phyloP scores from a whole-genome alignment of 805 yeast species.

The Blastobotrys peoriensis region DNA sequence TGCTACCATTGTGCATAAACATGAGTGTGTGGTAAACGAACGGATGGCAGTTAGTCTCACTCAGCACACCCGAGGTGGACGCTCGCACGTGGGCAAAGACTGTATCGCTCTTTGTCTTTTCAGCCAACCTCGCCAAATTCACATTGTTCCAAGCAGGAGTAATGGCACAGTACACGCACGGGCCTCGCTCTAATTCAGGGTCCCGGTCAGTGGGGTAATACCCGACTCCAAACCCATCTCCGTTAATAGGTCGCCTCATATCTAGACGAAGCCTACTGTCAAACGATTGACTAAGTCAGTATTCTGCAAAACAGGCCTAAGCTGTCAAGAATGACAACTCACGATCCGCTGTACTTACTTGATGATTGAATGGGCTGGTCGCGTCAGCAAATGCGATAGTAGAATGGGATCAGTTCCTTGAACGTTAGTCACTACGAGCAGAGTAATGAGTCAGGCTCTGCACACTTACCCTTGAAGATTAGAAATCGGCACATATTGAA shows the following conservation, averaged over 20 bases:
- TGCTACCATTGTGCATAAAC: conserved; percentile 94
- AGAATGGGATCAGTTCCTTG: conserved; percentile 78
- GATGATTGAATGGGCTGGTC: conserved; percentile 95
- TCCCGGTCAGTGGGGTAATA: conserved; percentile 64
- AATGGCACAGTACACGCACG: conserved; percentile 90
- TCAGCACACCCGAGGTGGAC: conserved; percentile 86
- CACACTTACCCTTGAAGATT: conserved; percentile 61
- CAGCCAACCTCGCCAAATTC: conserved; percentile 78
- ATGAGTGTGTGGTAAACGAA: conserved; percentile 79
- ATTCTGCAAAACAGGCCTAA: not conserved
- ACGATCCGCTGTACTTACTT: conserved; percentile 36
- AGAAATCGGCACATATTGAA: conserved; percentile 79
- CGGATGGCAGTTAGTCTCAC: conserved; percentile 97
- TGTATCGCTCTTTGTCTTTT: conserved; percentile 74
- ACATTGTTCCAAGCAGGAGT: conserved; percentile 97
- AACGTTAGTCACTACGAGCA: not conserved
- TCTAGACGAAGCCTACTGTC: conserved; percentile 86
- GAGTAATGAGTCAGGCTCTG: no score
- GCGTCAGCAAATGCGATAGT: conserved; percentile 77
- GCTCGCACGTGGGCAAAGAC: conserved; percentile 97
- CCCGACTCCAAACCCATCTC: conserved; percentile 98
- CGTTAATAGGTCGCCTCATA: conserved; percentile 87
- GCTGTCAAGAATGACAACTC: not conserved
- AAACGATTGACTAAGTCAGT: conserved; percentile 57
- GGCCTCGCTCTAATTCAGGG: conserved; percentile 53